phyloP scores from a whole-genome alignment of 495 filamentous ascomycete genomes.

The Penicillium antarcticum region DNA sequence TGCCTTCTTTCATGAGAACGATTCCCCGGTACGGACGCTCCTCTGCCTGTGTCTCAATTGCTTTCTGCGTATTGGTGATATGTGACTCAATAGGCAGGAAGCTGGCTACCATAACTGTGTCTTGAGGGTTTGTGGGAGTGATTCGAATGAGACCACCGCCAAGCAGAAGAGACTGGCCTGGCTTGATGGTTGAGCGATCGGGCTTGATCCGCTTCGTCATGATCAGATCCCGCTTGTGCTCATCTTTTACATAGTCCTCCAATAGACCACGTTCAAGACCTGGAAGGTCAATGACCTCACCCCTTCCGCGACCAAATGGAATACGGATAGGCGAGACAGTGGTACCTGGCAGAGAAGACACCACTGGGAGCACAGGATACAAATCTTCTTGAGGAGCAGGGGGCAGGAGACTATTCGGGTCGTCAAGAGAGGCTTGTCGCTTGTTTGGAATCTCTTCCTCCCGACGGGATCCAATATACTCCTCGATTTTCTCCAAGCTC shows the following conservation, averaged over 20 bases:
- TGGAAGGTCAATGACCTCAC: slow-evolving; percentile 93
- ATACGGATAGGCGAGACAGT: slow-evolving; percentile 92
- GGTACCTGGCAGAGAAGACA: slow-evolving; percentile 85
- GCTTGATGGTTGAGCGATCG: slow-evolving; percentile 65
- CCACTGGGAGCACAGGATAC: slow-evolving; percentile 76
- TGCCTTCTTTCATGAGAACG: slow-evolving; percentile 56
- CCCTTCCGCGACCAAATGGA: slow-evolving; percentile 76
- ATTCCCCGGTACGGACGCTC: slow-evolving; percentile 50
- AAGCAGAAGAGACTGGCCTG: slow-evolving; percentile 78
- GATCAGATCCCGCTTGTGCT: slow-evolving; percentile 62
- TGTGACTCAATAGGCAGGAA: slow-evolving; percentile 76
- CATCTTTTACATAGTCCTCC: slow-evolving; percentile 59
- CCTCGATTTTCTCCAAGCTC: slow-evolving; percentile 36
- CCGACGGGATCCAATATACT: slow-evolving; percentile 29
- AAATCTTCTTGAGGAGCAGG: slow-evolving; percentile 67
- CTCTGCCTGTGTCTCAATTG: slow-evolving; percentile 61
- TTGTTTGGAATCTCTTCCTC: slow-evolving; percentile 16
- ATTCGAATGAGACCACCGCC: slow-evolving; percentile 84
- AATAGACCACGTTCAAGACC: slow-evolving; percentile 75
- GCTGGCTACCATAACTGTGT: slow-evolving; percentile 67
- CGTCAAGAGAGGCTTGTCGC: slow-evolving; percentile 11
- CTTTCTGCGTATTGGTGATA: slow-evolving; percentile 74
- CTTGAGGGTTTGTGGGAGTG: slow-evolving; percentile 63
- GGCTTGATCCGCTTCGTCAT: slow-evolving; percentile 72
- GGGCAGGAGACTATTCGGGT: slow-evolving; percentile 57